Conservation (phyloP, 192 early-diverging fungal species). For the Bifiguratus adelaidae region DNA sequence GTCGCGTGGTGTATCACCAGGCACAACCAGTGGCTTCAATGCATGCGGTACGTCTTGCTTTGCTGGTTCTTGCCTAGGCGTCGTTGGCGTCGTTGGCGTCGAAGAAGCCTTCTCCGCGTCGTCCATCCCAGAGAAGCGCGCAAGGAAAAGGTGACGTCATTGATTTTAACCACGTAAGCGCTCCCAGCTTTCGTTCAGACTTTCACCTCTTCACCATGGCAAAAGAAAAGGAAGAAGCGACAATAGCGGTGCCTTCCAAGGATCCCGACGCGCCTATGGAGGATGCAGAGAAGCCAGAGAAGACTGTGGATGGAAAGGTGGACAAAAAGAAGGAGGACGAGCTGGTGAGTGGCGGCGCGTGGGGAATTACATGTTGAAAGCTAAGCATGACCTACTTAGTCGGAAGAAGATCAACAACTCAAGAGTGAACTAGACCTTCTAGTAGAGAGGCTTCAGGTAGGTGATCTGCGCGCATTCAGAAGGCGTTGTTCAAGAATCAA, state of each 20-base stretch:
- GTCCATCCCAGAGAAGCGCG: no score
- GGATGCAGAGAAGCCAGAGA: conserved; percentile 2
- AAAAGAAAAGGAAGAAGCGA: conserved; percentile 6
- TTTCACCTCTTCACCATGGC: no score
- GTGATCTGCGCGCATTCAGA: not conserved
- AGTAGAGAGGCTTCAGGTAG: conserved; percentile 83
- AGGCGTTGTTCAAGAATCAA: not conserved
- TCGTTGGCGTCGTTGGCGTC: no score
- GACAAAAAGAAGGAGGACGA: conserved; percentile 28
- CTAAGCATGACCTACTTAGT: conserved; percentile 23
- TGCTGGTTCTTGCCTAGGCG: no score
- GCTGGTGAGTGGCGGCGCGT: conserved; percentile 17
- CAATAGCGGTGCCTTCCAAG: not conserved
- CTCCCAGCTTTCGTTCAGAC: no score
- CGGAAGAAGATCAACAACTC: conserved; percentile 93
- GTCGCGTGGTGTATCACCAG: no score
- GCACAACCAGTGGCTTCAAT: no score
- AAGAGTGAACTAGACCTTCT: conserved; percentile 93
- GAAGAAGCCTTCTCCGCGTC: no score
- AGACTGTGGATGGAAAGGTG: conserved; percentile 15
- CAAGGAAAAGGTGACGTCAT: no score
- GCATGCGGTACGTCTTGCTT: no score
- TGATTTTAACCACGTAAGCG: no score
- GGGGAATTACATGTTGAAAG: not conserved
- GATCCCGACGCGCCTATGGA: conserved; percentile 5